Percentiles rank a stretch among this genome's conserved stretches.
Conservation (phyloP, 345 rosid species). For the Citrus trifoliata region DNA sequence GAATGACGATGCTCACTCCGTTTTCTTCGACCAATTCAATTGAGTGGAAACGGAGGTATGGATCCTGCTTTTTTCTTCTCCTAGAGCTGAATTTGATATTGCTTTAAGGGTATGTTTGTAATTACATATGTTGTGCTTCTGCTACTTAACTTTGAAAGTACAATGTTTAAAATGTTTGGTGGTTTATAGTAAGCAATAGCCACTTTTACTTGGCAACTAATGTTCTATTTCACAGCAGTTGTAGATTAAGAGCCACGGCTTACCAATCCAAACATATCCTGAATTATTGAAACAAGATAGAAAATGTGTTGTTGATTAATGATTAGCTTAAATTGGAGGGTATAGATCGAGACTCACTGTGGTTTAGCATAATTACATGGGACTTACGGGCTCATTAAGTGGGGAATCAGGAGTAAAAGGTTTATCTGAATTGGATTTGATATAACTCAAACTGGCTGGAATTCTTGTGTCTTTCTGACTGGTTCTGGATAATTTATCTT, state of each 20-base stretch:
- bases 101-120: too few species aligned
- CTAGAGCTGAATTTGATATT: too few species aligned
- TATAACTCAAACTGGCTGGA: neutral
- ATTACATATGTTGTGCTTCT: too few species aligned
- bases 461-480: neutral
- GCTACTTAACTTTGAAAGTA: neutral
- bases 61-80: neutral
- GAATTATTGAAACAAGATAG: neutral
- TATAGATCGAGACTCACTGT: neutral
- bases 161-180: neutral
- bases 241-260: neutral
- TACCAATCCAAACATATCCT: neutral
- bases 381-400: neutral
- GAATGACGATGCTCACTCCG: slow-evolving; percentile 15
- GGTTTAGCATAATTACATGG: neutral
- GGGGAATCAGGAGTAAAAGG: neutral
- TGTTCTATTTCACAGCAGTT: too few species aligned
- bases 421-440: neutral
- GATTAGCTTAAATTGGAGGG: neutral
- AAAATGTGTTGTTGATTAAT: neutral
- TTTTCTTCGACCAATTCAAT: slow-evolving; percentile 10
- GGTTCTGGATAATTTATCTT: neutral
- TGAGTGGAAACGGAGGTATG: slow-evolving; percentile 33
- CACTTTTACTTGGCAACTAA: neutral
- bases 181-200: neutral